Evolutionary conservation across 1,284 basidiomycete genomes (phyloP).

Genomic region (Rhodotorula sp.): DNA sequence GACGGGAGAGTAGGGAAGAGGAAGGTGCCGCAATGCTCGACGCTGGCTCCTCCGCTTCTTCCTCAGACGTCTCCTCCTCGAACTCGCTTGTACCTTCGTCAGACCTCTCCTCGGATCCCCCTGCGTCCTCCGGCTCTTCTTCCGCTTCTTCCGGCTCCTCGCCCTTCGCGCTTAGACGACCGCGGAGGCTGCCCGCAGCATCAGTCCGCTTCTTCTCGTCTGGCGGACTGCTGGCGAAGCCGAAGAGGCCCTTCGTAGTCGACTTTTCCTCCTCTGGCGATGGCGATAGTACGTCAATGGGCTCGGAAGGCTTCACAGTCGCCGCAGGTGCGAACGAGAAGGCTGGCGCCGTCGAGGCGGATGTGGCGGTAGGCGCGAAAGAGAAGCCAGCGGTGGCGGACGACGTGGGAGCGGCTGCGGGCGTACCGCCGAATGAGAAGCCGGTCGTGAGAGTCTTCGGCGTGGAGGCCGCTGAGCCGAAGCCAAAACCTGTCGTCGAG

Average conservation of each 20-base stretch:
- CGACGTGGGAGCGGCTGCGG: not conserved
- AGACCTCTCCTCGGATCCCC: constrained; percentile 12
- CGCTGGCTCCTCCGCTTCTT: constrained; percentile 8
- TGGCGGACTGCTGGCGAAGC: constrained; percentile 35
- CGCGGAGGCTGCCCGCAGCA: constrained; percentile 11
- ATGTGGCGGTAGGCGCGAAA: not conserved
- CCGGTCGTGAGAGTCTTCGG: not conserved
- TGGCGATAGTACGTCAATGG: not conserved
- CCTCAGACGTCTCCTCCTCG: constrained; percentile 13
- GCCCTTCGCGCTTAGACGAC: constrained; percentile 3
- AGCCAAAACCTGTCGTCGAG: constrained; percentile 5
- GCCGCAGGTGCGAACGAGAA: not conserved
- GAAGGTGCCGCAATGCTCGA: not conserved
- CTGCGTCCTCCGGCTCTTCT: not conserved
- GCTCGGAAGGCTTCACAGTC: not conserved
- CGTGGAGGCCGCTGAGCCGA: not conserved
- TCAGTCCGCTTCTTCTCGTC: constrained; percentile 6
- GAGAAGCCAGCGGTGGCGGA: not conserved
- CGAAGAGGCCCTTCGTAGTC: constrained; percentile 37
- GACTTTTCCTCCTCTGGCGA: not conserved
- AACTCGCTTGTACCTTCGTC: constrained; percentile 9
- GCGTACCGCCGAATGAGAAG: not conserved
- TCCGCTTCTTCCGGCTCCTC: not conserved
- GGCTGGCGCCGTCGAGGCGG: not conserved
- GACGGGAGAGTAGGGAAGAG: constrained; percentile 26